phyloP scores from a whole-genome alignment of 148 eudicot genomes.

The Salicornia ramosissima region DNA sequence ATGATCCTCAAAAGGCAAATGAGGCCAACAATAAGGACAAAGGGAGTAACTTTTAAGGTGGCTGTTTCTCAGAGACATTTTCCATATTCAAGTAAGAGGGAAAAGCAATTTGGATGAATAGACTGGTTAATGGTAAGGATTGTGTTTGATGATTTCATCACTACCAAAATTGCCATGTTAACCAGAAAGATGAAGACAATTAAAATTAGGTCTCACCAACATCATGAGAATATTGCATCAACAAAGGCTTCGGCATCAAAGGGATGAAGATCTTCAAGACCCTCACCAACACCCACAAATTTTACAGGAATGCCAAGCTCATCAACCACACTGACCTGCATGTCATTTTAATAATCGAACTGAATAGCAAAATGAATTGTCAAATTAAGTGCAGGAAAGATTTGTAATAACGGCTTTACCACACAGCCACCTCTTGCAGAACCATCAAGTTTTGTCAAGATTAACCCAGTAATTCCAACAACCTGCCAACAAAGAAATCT shows the following conservation, averaged over 20 bases:
- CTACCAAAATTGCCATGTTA: neutral
- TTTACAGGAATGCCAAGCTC: slow-evolving; percentile 98
- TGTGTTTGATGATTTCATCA: neutral
- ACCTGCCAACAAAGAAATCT: slow-evolving; percentile 44
- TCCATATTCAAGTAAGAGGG: neutral
- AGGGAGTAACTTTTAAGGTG: too few species aligned
- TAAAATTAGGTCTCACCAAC: slow-evolving; percentile 15
- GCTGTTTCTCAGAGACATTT: neutral
- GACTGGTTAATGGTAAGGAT: neutral
- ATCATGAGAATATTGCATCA: slow-evolving; percentile 75
- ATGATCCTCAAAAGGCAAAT: too few species aligned
- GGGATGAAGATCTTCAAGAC: slow-evolving; percentile 95
- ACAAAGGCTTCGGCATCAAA: slow-evolving; percentile 88
- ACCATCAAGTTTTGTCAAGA: slow-evolving; percentile 96
- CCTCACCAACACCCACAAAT: slow-evolving; percentile 99
- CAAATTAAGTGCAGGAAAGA: neutral
- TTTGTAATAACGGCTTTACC: slow-evolving; percentile 40
- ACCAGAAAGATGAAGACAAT: slow-evolving; percentile 1
- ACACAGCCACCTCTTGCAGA: slow-evolving; percentile 99
- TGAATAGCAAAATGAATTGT: neutral
- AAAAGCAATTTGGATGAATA: neutral
- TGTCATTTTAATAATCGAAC: neutral
- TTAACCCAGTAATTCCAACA: slow-evolving; percentile 89
- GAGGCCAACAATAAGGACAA: too few species aligned
- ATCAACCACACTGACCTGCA: slow-evolving; percentile 92